These are phyloP conservation scores for Cucumis hystrix DNA, from an alignment of 306 rosid species.

Conservation along the genomic window DNA sequence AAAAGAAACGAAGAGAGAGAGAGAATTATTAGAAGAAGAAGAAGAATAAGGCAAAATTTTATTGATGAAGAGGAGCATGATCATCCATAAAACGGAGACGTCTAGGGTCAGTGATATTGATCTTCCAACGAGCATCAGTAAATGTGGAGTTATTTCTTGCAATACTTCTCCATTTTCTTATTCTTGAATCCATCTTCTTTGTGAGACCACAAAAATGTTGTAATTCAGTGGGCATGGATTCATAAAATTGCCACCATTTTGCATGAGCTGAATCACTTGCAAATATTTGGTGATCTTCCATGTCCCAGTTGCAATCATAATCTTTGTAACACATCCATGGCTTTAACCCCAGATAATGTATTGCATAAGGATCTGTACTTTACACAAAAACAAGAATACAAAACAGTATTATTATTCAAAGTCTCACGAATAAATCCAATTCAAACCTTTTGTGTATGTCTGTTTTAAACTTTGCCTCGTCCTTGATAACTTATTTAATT, in stretches of 20 bases:
- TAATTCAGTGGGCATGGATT: conserved; percentile 40
- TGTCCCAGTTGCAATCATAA: conserved; percentile 89
- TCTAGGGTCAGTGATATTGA: conserved; percentile 43
- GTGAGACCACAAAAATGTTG: conserved; percentile 47
- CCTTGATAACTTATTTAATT: too few relatives aligned
- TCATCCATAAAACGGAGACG: conserved; percentile 13
- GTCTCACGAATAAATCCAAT: too few relatives aligned
- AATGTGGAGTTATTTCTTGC: conserved; percentile 26
- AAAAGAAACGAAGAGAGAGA: too few relatives aligned
- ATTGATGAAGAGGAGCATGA: too few relatives aligned
- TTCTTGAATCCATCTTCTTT: conserved; percentile 22
- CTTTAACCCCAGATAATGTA: conserved; percentile 72
- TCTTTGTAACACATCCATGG: conserved; percentile 90
- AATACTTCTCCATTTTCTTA: conserved; percentile 21
- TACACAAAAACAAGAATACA: background rate
- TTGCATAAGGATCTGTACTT: conserved; percentile 9
- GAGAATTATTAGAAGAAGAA: too few relatives aligned
- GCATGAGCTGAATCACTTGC: conserved; percentile 52
- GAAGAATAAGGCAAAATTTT: too few relatives aligned
- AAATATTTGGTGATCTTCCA: conserved; percentile 14
- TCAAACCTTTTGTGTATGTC: too few relatives aligned
- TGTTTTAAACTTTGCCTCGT: too few relatives aligned
- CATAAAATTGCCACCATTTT: conserved; percentile 64
- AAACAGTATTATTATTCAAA: background rate
- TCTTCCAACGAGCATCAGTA: conserved; percentile 50